phyloP scores from a whole-genome alignment of 371 early-diverging fungal species.

The Parasitella parasitica region DNA sequence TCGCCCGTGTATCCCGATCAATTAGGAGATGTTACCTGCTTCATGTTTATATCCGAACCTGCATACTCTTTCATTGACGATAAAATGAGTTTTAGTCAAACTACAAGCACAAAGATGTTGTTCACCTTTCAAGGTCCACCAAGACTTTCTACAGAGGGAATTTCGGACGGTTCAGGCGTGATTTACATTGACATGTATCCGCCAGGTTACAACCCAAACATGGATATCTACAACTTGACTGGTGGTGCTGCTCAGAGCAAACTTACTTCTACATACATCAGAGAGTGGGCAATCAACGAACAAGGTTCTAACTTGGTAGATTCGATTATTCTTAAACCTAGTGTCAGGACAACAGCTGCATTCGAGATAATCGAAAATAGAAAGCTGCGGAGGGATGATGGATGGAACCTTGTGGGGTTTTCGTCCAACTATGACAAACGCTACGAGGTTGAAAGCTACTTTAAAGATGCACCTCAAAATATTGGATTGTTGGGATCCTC shows the following conservation, averaged over 20 bases:
- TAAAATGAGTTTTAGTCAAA: background rate
- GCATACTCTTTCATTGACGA: background rate
- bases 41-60: background rate
- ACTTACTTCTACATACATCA: background rate
- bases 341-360: background rate
- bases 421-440: background rate
- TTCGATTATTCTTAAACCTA: background rate
- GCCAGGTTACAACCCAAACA: constrained; percentile 7
- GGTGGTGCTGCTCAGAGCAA: background rate
- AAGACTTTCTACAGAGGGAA: background rate
- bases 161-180: background rate
- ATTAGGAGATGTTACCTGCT: background rate
- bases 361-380: background rate
- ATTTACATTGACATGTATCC: constrained; percentile 5
- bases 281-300: background rate
- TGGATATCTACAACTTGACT: background rate
- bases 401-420: constrained; percentile 19
- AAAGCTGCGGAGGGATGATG: background rate
- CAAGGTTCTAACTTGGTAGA: background rate
- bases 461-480: background rate
- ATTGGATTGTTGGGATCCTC: background rate
- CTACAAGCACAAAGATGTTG: background rate
- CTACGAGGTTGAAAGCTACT: background rate
- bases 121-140: background rate
- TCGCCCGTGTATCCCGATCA: background rate